Evolutionary conservation across 345 rosid species (phyloP).

Genomic region (Populus deltoides): DNA sequence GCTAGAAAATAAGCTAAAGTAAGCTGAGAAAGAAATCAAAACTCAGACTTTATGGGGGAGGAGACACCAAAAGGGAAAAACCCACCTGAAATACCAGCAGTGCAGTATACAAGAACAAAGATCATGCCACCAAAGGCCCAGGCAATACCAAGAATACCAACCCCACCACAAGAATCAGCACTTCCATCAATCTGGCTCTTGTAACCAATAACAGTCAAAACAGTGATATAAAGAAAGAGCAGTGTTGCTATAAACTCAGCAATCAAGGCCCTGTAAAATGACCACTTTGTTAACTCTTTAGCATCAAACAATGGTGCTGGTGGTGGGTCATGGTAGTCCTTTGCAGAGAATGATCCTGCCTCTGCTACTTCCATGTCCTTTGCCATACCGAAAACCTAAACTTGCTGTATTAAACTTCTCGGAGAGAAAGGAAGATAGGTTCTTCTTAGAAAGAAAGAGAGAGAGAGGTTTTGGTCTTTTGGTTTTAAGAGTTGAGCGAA

Average conservation of each 20-base stretch:
- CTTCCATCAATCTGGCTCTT: conserved; percentile 43
- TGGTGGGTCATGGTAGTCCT: conserved; percentile 81
- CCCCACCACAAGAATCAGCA: conserved; percentile 53
- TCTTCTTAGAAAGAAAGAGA: background rate
- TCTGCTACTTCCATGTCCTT: conserved; percentile 39
- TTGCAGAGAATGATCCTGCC: conserved; percentile 49
- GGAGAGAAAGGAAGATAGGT: background rate
- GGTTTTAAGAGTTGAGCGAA: background rate
- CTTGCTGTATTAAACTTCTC: background rate
- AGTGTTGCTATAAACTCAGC: conserved; percentile 83
- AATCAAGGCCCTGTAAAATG: conserved; percentile 77
- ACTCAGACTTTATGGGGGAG: background rate
- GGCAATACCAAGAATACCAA: conserved; percentile 77
- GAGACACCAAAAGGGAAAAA: background rate
- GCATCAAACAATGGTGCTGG: conserved; percentile 59
- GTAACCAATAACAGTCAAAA: conserved; percentile 76
- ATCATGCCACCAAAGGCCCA: conserved; percentile 95
- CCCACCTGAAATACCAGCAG: conserved; percentile 79
- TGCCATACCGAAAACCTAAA: conserved; percentile 23
- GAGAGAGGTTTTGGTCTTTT: background rate
- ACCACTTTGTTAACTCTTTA: conserved; percentile 64
- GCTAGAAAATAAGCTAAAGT: background rate
- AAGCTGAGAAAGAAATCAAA: background rate
- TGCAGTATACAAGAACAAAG: conserved; percentile 78
- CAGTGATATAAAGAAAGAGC: conserved; percentile 68